Evolutionary conservation across 768 basidiomycete species (phyloP).

Genomic region (Suillus occidentalis): DNA sequence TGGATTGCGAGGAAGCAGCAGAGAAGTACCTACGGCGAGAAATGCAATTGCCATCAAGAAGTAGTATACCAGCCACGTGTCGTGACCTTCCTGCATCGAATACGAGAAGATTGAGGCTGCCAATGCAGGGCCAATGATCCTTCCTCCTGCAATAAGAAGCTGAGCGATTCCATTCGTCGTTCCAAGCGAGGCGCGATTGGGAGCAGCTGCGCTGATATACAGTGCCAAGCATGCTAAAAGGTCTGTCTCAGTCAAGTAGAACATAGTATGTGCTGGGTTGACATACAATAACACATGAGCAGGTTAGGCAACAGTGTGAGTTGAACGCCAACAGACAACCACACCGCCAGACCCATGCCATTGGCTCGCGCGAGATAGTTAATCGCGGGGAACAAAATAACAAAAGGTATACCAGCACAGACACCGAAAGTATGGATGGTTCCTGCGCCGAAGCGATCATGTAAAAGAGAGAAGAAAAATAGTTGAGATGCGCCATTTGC

Average conservation of each 20-base stretch:
- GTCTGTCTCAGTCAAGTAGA: background rate
- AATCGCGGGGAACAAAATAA: slow-evolving; percentile 32
- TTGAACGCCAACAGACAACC: slow-evolving; percentile 29
- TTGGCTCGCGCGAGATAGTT: slow-evolving; percentile 24
- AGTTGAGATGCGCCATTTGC: slow-evolving; percentile 32
- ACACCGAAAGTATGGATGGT: slow-evolving; percentile 29
- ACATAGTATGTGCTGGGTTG: background rate
- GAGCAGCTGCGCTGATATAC: slow-evolving; percentile 39
- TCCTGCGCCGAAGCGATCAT: slow-evolving; percentile 31
- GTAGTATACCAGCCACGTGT: slow-evolving; percentile 29
- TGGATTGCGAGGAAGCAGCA: slow-evolving; percentile 26
- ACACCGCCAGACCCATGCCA: slow-evolving; percentile 23
- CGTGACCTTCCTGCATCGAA: slow-evolving; percentile 45
- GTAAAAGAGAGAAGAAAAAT: slow-evolving; percentile 33
- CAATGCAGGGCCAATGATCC: slow-evolving; percentile 53
- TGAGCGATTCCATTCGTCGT: slow-evolving; percentile 66
- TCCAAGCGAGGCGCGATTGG: slow-evolving; percentile 65
- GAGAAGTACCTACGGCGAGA: slow-evolving; percentile 18
- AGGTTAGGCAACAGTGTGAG: slow-evolving; percentile 19
- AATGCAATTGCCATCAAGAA: slow-evolving; percentile 20
- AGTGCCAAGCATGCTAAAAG: background rate
- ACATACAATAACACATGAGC: slow-evolving; percentile 34
- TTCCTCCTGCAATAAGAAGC: slow-evolving; percentile 39
- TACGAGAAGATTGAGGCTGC: slow-evolving; percentile 69
- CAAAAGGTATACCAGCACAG: slow-evolving; percentile 27